Base-by-base conservation (phyloP, 495 filamentous ascomycete species). In the Aspergillus sclerotioniger region DNA sequence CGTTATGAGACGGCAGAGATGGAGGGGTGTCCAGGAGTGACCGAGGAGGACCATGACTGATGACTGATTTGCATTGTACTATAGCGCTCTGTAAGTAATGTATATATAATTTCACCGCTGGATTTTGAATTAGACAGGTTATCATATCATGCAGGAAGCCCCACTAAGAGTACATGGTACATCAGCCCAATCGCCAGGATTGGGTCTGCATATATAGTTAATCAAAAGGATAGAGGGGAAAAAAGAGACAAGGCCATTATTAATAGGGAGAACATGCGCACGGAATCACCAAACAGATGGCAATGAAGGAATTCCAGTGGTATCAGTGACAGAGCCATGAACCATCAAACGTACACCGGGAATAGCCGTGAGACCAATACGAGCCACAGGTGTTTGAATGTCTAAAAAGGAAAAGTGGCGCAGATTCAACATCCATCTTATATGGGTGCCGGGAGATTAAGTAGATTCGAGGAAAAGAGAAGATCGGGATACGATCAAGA, bases 21-120 rank as follows among this genome's bases (percentile, higher is more conserved):
- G 85, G 90, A 94, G 5, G 92, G 90, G 0, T 98, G 94, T 80
- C 92, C 94, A 0, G 95, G 95, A 0, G 53, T 87, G 13, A 90
- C 87, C 5, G 95, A 97, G 74, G 93, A 97, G 65, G 91, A 96
- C 66, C 93, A 97, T 66, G 93, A 92, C 68, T 96, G 45, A 75
- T 53, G 50, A 54, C 10, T 37, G 29, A 53, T 10, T 43, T 56
- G 55, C 47, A 45, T 3, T 60, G 50, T 35, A 41, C 32, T 31
- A 33, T 16, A 39, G 39, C 2, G 48, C 31, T 17, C 28, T 17
- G 25, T 52, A 13, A 13, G 17, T 47, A 19, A 49, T 56, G 33
- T 49, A 28, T 16, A 33, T 6, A 16, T 9, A 31, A 17, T 9
- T 32, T 15, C 2, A 50, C 28, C 47, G 25, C n/a, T 32, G 25